Evolutionary conservation across 129 eudicot genomes (phyloP), one percentile per base, ranked within the genome.

Genomic region (Helianthus tuberosus): DNA sequence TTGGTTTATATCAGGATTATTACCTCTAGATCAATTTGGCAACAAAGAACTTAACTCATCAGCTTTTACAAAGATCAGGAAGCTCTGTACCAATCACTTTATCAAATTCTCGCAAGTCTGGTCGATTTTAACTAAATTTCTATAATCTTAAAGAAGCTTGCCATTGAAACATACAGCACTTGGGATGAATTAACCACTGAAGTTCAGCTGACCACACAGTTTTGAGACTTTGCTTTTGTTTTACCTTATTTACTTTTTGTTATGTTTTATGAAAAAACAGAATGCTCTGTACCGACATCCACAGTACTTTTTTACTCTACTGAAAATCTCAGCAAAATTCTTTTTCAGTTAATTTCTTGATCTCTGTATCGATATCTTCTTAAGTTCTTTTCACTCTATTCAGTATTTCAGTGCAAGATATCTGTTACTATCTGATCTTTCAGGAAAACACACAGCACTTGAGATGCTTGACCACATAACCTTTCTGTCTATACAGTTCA

Each of bases 11-110:
- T 64, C 14, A 29, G 9, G 1, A 17, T 61, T 32, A 35, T 32
- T 78, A 78, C 82, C 78, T 75, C 55, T 81, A 20, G 38, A 62
- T 69, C 80, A 68, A 67, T 38, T 43, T 62, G 77, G 75, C 58
- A 70, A 68, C 74, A 81, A 63, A 70, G 66, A 66, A 70, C 68
- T 81, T 59, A 64, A 63, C 6, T n/a, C 5, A 46, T 59, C 57
- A 69, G 54, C 61, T 43, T 66, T 58, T 69, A 69, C 32, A 46
- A 11, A 32, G 59, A 43, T 62, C 61, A 69, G 55, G 47, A 23
- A n/a, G 17, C 65, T 69, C 77, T 58, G 76, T 76, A 50, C 70
- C 69, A 66, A 69, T 46, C 55, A 9, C 53, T 41, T 38, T 17
- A 57, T 29, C 73, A 73, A 52, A 32, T 55, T 60, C 80, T 62